These are phyloP conservation scores for Auricularia auricula-judae DNA, from an alignment of 768 basidiomycete species.

Conservation along the genomic window DNA sequence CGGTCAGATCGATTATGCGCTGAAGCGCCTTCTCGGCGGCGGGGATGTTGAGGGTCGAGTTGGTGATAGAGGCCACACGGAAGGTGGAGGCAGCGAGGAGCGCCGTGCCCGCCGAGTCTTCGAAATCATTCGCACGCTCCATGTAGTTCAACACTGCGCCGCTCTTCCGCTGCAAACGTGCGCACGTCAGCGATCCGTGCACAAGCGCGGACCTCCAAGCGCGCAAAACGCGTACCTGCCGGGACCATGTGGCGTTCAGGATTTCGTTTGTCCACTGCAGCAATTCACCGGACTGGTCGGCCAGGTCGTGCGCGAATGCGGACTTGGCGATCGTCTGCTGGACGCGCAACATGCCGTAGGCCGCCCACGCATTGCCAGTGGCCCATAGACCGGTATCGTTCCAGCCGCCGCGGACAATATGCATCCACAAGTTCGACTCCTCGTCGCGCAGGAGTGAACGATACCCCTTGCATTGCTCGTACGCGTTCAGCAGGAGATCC, in stretches of 20 bases:
- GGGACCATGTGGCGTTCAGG: slow-evolving; percentile 13
- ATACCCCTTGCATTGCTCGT: slow-evolving; percentile 18
- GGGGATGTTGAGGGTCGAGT: not conserved
- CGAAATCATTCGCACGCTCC: not conserved
- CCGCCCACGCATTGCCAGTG: slow-evolving; percentile 28
- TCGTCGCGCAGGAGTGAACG: slow-evolving; percentile 10
- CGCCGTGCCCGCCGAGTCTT: slow-evolving; percentile 4
- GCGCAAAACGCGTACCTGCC: not conserved
- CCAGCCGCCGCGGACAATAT: slow-evolving; percentile 14
- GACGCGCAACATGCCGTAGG: slow-evolving; percentile 29
- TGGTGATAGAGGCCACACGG: not conserved
- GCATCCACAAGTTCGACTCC: slow-evolving; percentile 14
- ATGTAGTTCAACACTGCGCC: not conserved
- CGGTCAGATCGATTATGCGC: not conserved
- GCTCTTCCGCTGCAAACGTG: not conserved
- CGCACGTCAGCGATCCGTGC: not conserved
- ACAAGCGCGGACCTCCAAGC: not conserved
- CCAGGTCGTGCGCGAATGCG: slow-evolving; percentile 17
- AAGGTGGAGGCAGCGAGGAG: slow-evolving; percentile 4
- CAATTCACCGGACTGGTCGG: slow-evolving; percentile 20
- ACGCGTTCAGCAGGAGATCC: slow-evolving; percentile 13
- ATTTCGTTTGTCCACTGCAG: slow-evolving; percentile 26
- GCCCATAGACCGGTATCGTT: slow-evolving; percentile 6
- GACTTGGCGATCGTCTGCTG: slow-evolving; percentile 26
- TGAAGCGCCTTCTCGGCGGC: slow-evolving; percentile 1